These are phyloP conservation scores for Berberis thunbergii DNA, from an alignment of 164 flowering plant species.

Conservation along the genomic window DNA sequence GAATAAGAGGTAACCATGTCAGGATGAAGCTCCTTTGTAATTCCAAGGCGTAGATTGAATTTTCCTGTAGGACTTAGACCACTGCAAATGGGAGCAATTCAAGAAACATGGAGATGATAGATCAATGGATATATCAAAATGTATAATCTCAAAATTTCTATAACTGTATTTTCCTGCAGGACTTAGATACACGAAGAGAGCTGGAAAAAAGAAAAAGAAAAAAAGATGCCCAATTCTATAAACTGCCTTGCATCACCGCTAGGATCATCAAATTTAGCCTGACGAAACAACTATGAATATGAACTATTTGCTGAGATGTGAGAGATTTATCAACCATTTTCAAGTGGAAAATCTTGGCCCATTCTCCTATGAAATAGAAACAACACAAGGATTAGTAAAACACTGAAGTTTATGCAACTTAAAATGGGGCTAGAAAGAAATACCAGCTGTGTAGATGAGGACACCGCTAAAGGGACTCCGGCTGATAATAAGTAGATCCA, in stretches of 20 bases:
- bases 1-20: slow-evolving; percentile 98
- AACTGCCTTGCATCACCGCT: slow-evolving; percentile 76
- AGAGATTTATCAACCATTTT: slow-evolving; percentile 86
- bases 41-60: slow-evolving; percentile 95
- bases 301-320: slow-evolving; percentile 85
- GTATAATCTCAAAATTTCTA: too few species aligned
- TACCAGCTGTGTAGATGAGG: too few species aligned
- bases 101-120: neutral
- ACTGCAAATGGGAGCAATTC: slow-evolving; percentile 31
- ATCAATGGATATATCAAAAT: too few species aligned
- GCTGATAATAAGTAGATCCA: too few species aligned
- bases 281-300: slow-evolving; percentile 97
- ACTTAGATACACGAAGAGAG: too few species aligned
- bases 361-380: slow-evolving; percentile 63
- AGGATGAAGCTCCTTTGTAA: slow-evolving; percentile 94
- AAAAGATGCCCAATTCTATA: neutral
- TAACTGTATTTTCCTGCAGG: neutral
- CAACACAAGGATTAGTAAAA: too few species aligned
- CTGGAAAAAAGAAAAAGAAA: too few species aligned
- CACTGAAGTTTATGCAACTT: too few species aligned
- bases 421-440: too few species aligned
- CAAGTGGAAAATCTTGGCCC: slow-evolving; percentile 87
- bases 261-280: slow-evolving; percentile 98
- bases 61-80: slow-evolving; percentile 99
- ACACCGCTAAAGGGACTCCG: too few species aligned